Percentiles rank a stretch among this genome's conserved stretches.
Evolutionary conservation across 2,329 filamentous ascomycete species (phyloP).

Genomic region (Acrodontium crateriforme): DNA sequence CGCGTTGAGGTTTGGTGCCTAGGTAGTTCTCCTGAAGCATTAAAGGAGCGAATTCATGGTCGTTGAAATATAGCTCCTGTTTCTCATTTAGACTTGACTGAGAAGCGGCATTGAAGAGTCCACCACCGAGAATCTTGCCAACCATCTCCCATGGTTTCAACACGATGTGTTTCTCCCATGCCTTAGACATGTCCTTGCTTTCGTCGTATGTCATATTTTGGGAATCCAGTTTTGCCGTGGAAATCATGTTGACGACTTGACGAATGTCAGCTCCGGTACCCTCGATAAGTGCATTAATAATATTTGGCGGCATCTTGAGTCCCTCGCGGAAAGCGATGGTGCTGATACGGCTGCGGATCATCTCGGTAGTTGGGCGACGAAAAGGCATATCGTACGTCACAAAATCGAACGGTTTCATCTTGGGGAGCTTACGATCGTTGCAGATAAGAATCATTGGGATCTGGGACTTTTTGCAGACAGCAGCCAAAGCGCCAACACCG

Average conservation of each 20-base stretch:
- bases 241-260: constrained; percentile 97
- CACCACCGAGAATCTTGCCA: constrained; percentile 76
- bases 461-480: constrained; percentile 88
- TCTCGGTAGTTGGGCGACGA: constrained; percentile 75
- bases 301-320: constrained; percentile 66
- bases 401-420: constrained; percentile 96
- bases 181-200: constrained; percentile 87
- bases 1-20: constrained; percentile 58
- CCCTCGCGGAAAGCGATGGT: constrained; percentile 90
- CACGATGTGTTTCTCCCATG: constrained; percentile 95
- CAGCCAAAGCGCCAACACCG: constrained; percentile 84
- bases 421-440: constrained; percentile 82
- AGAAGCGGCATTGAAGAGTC: constrained; percentile 71
- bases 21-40: constrained; percentile 99
- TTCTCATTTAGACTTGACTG: constrained; percentile 90
- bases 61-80: constrained; percentile 97
- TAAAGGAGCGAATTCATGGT: constrained; percentile 91
- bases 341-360: constrained; percentile 82
- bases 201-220: constrained; percentile 67
- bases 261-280: constrained; percentile 92
- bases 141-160: constrained; percentile 98
- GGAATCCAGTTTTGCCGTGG: constrained; percentile 81
- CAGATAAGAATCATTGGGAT: constrained; percentile 95
- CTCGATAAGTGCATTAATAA: constrained; percentile 88
- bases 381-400: constrained; percentile 77